These are phyloP conservation scores for Hanseniaspora nectarophila DNA, from an alignment of 805 yeast genomes.

Conservation along the genomic window DNA sequence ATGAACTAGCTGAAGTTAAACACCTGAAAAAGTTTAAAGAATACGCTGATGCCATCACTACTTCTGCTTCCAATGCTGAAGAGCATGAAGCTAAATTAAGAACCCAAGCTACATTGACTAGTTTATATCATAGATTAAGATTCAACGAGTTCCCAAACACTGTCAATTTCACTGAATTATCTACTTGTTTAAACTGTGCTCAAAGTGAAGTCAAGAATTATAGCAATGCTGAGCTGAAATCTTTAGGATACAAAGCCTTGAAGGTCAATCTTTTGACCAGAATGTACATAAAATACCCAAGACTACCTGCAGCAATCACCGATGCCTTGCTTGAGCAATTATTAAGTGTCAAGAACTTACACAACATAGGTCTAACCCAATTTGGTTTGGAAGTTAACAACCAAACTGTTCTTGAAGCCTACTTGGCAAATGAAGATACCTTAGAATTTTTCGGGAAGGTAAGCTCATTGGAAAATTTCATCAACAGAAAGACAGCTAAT, in stretches of 20 bases:
- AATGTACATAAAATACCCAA: constrained; percentile 66
- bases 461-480: constrained; percentile 33
- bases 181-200: constrained; percentile 64
- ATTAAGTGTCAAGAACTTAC: constrained; percentile 54
- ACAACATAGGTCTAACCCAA: constrained; percentile 46
- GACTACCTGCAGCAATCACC: constrained; percentile 72
- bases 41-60: background rate
- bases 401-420: constrained; percentile 50
- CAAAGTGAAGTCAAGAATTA: constrained; percentile 25
- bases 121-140: constrained; percentile 8
- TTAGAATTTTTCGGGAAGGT: constrained; percentile 59
- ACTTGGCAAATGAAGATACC: constrained; percentile 55
- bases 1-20: background rate
- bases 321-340: constrained; percentile 66
- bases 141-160: background rate
- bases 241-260: constrained; percentile 3
- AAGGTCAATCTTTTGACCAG: constrained; percentile 4
- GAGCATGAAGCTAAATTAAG: constrained; percentile 42
- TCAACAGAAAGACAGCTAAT: constrained; percentile 9
- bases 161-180: constrained; percentile 31
- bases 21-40: constrained; percentile 1
- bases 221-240: background rate
- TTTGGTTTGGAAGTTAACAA: constrained; percentile 88
- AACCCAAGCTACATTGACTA: constrained; percentile 22
- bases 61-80: constrained; percentile 27